Evolutionary conservation across 2,329 filamentous ascomycete genomes (phyloP).

Genomic region (Bipolaris zeicola): DNA sequence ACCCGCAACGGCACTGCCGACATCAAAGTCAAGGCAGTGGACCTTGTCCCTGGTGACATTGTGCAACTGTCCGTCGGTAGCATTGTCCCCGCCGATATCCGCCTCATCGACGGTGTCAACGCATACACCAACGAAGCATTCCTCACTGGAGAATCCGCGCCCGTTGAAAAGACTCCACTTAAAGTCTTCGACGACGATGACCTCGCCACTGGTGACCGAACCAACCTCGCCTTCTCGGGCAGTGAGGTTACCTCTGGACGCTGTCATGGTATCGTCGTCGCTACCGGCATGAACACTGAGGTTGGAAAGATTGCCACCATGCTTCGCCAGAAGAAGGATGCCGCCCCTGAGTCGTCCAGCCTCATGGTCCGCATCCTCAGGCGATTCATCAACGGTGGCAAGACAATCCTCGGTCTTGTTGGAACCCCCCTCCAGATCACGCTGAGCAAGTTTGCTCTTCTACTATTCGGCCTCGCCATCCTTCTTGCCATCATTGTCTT

Average conservation of each 20-base stretch:
- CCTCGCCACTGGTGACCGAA: conserved; percentile 66
- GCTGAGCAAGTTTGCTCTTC: conserved; percentile 77
- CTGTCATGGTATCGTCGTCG: conserved; percentile 70
- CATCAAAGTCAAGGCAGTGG: conserved; percentile 44
- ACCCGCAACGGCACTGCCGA: conserved; percentile 43
- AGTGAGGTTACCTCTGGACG: conserved; percentile 75
- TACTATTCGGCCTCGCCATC: conserved; percentile 62
- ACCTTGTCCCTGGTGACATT: conserved; percentile 49
- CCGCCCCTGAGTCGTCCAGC: conserved; percentile 56
- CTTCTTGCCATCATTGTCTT: conserved; percentile 72
- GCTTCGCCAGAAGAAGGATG: conserved; percentile 66
- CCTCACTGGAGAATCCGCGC: conserved; percentile 74
- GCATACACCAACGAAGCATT: conserved; percentile 76
- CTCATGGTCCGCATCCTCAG: conserved; percentile 34
- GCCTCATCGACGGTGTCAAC: conserved; percentile 70
- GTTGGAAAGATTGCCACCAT: conserved; percentile 76
- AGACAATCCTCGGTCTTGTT: conserved; percentile 67
- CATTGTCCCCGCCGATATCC: conserved; percentile 69
- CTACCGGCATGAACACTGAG: conserved; percentile 75
- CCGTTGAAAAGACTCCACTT: conserved; percentile 68
- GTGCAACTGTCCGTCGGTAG: conserved; percentile 58
- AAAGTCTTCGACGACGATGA: conserved; percentile 59
- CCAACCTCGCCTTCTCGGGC: conserved; percentile 73
- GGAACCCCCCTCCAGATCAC: conserved; percentile 86
- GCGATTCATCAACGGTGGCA: conserved; percentile 47